A percentile compares a stretch with the other conserved stretches of the same genome.
Conservation (phyloP, 2,329 filamentous ascomycete species). For the Alternaria angustiovoidea region DNA sequence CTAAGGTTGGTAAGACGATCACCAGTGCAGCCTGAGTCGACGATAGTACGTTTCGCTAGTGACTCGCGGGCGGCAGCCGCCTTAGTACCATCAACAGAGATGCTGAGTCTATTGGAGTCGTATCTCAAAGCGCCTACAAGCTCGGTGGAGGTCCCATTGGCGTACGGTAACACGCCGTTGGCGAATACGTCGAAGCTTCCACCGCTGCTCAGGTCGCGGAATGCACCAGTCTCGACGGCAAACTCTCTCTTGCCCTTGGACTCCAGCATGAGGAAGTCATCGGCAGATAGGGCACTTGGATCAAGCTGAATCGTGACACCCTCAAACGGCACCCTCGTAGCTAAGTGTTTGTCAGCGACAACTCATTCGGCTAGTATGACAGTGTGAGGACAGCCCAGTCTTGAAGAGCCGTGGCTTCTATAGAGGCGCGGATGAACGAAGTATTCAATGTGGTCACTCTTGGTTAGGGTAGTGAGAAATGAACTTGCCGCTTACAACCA, state of each 20-base stretch:
- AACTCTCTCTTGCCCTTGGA: not conserved
- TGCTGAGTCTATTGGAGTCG: constrained; percentile 65
- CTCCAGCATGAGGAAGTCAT: not conserved
- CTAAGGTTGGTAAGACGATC: constrained; percentile 1
- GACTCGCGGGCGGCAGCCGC: constrained; percentile 51
- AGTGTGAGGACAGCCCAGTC: not conserved
- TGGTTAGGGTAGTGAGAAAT: not conserved
- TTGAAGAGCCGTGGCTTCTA: not conserved
- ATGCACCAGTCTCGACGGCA: not conserved
- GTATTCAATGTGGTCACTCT: too few relatives aligned
- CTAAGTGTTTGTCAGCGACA: not conserved
- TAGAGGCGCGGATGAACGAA: not conserved
- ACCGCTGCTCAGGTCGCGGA: not conserved
- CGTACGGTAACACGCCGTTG: constrained; percentile 54
- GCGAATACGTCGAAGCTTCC: constrained; percentile 58
- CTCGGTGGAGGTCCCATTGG: constrained; percentile 59
- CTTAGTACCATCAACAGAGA: constrained; percentile 64
- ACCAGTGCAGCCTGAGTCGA: constrained; percentile 26
- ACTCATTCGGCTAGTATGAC: not conserved
- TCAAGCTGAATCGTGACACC: not conserved
- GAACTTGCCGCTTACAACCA: not conserved
- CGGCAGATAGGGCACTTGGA: not conserved
- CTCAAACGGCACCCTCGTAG: not conserved
- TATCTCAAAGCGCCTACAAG: constrained; percentile 65
- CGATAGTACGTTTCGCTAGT: constrained; percentile 55